These are phyloP conservation scores for Stygiomarasmius scandens DNA, from an alignment of 1,284 basidiomycete species.

Conservation along the genomic window DNA sequence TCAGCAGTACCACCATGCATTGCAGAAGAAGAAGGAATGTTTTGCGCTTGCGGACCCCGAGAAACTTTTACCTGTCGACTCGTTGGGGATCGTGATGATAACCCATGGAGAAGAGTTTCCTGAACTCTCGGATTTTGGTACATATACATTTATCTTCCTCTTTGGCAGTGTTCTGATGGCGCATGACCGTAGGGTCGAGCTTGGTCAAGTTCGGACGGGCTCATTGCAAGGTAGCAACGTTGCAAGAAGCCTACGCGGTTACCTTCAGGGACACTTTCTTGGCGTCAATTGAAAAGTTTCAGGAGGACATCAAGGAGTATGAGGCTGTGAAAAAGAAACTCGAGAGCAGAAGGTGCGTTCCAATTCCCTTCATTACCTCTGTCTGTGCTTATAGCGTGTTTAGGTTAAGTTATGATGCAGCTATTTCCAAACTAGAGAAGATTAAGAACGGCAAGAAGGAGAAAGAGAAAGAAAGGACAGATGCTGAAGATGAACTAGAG, in stretches of 20 bases:
- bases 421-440: constrained; percentile 67
- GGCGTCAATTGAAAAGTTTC: constrained; percentile 59
- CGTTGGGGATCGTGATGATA: constrained; percentile 84
- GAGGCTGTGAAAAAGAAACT: constrained; percentile 74
- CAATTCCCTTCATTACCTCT: background rate
- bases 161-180: background rate
- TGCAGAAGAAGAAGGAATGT: constrained; percentile 71
- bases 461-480: constrained; percentile 14
- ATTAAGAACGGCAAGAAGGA: constrained; percentile 40
- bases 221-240: constrained; percentile 77
- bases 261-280: constrained; percentile 75
- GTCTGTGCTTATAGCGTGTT: background rate
- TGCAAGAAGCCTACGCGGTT: constrained; percentile 79
- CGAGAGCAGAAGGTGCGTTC: constrained; percentile 71
- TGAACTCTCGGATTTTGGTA: constrained; percentile 72
- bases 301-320: constrained; percentile 73
- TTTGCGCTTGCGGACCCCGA: constrained; percentile 58
- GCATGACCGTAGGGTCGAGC: constrained; percentile 57
- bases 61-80: constrained; percentile 74
- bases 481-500: constrained; percentile 18
- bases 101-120: constrained; percentile 81
- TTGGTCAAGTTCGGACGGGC: constrained; percentile 77
- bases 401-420: constrained; percentile 79
- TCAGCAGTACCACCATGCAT: constrained; percentile 58
- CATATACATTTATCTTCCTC: constrained; percentile 23